A percentile compares a stretch with the other conserved stretches of the same genome.
Evolutionary conservation across 768 basidiomycete genomes (phyloP).

Genomic region (Auricularia heimuer): DNA sequence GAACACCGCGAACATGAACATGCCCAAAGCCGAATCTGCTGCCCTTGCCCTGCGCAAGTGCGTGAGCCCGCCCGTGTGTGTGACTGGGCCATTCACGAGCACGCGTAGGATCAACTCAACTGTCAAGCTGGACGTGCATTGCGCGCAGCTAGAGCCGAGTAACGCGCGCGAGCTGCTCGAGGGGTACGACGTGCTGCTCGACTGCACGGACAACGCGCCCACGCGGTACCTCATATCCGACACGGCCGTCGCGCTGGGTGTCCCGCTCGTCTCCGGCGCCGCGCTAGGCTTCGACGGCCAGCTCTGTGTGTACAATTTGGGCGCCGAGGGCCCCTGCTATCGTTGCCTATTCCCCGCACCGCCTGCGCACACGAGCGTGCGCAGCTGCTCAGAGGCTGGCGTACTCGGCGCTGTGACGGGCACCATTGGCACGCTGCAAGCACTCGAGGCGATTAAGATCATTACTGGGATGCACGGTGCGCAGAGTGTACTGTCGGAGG

Average conservation of each 20-base stretch:
- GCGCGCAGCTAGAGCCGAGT: slow-evolving; percentile 40
- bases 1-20: slow-evolving; percentile 44
- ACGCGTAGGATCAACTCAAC: slow-evolving; percentile 63
- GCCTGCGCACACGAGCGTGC: slow-evolving; percentile 32
- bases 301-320: slow-evolving; percentile 62
- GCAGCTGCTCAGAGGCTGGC: slow-evolving; percentile 74
- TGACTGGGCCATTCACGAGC: not conserved
- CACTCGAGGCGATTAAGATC: slow-evolving; percentile 77
- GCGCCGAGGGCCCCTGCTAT: slow-evolving; percentile 70
- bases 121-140: slow-evolving; percentile 47
- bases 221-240: slow-evolving; percentile 93
- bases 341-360: slow-evolving; percentile 86
- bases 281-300: slow-evolving; percentile 83
- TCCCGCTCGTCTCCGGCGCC: slow-evolving; percentile 85
- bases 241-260: slow-evolving; percentile 60
- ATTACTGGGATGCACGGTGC: slow-evolving; percentile 57
- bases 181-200: slow-evolving; percentile 69
- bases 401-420: slow-evolving; percentile 86
- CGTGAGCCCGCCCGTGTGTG: slow-evolving; percentile 5
- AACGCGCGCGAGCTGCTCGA: slow-evolving; percentile 58
- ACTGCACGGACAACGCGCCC: slow-evolving; percentile 90
- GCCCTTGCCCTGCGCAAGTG: slow-evolving; percentile 59
- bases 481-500: not conserved
- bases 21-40: slow-evolving; percentile 76
- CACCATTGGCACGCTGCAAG: slow-evolving; percentile 82